Percentiles rank a stretch among this genome's conserved stretches.
phyloP scores from a whole-genome alignment of 1,139 yeast species.

The Saccharomyces hybrid region DNA sequence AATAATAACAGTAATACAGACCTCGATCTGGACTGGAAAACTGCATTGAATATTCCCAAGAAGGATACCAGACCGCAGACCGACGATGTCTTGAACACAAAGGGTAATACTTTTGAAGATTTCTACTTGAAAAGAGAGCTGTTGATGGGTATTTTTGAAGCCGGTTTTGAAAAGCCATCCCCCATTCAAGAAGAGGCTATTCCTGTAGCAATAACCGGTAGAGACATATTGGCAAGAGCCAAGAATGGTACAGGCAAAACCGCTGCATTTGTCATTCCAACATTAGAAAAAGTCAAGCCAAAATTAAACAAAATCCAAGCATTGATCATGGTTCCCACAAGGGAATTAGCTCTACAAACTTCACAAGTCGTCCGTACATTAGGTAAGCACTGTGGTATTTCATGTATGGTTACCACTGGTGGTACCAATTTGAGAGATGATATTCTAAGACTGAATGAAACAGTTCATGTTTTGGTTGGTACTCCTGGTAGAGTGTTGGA shows the following conservation, averaged over 20 bases:
- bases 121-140: constrained; percentile 85
- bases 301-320: constrained; percentile 81
- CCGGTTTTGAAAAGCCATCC: constrained; percentile 96
- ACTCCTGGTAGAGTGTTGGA: constrained; percentile 97
- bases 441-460: constrained; percentile 82
- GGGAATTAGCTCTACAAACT: constrained; percentile 94
- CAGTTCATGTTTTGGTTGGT: constrained; percentile 86
- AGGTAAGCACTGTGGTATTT: constrained; percentile 85
- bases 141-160: constrained; percentile 96
- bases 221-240: constrained; percentile 95
- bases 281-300: constrained; percentile 78
- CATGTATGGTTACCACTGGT: constrained; percentile 98
- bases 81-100: constrained; percentile 87
- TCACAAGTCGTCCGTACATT: constrained; percentile 96
- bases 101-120: constrained; percentile 88
- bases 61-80: constrained; percentile 92
- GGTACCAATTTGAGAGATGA: constrained; percentile 94
- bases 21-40: constrained; percentile 50
- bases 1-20: constrained; percentile 7
- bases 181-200: constrained; percentile 97
- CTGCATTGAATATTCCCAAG: constrained; percentile 62
- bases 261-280: constrained; percentile 88
- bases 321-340: constrained; percentile 81
- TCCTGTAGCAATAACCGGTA: constrained; percentile 90
- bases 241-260: constrained; percentile 98